A percentile compares a stretch with the other conserved stretches of the same genome.
These are phyloP conservation scores for Epichloe amarillans DNA, from an alignment of 2,329 filamentous ascomycete genomes.

Conservation along the genomic window DNA sequence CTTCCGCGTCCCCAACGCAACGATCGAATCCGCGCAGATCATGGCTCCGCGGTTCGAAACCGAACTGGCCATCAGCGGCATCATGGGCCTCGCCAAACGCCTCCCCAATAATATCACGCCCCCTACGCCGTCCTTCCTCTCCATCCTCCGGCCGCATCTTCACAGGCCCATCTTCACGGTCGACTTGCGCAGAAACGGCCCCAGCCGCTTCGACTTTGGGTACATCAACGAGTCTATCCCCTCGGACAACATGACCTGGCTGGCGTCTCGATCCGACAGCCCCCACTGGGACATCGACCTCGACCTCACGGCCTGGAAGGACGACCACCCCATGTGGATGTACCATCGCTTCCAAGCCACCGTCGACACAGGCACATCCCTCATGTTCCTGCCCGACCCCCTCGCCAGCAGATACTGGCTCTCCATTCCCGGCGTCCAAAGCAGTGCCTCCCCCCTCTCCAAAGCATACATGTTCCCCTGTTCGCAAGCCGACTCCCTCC, in stretches of 20 bases:
- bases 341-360: constrained; percentile 39
- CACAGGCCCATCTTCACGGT: constrained; percentile 32
- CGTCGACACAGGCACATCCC: constrained; percentile 55
- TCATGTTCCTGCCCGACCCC: constrained; percentile 45
- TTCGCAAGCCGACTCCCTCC: constrained; percentile 36
- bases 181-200: constrained; percentile 33
- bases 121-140: constrained; percentile 29
- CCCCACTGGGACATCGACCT: constrained; percentile 34
- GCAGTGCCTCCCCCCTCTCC: constrained; percentile 34
- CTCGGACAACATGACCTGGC: constrained; percentile 29
- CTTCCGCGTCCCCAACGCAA: constrained; percentile 29
- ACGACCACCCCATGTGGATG: constrained; percentile 36
- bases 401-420: constrained; percentile 48
- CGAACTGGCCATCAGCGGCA: constrained; percentile 31
- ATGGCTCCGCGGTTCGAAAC: constrained; percentile 30
- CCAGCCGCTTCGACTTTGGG: constrained; percentile 39
- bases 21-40: constrained; percentile 34
- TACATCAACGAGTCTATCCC: constrained; percentile 28
- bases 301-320: constrained; percentile 27
- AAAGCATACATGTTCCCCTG: constrained; percentile 47
- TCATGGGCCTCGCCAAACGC: constrained; percentile 38
- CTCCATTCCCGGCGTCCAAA: constrained; percentile 31
- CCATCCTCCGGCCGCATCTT: constrained; percentile 28
- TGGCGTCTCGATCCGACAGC: constrained; percentile 18
- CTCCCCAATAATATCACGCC: constrained; percentile 31